Percentiles rank a stretch among this genome's conserved stretches.
These are phyloP conservation scores for Diaporthe longicolla DNA, from an alignment of 2,329 filamentous ascomycete species.

Conservation along the genomic window DNA sequence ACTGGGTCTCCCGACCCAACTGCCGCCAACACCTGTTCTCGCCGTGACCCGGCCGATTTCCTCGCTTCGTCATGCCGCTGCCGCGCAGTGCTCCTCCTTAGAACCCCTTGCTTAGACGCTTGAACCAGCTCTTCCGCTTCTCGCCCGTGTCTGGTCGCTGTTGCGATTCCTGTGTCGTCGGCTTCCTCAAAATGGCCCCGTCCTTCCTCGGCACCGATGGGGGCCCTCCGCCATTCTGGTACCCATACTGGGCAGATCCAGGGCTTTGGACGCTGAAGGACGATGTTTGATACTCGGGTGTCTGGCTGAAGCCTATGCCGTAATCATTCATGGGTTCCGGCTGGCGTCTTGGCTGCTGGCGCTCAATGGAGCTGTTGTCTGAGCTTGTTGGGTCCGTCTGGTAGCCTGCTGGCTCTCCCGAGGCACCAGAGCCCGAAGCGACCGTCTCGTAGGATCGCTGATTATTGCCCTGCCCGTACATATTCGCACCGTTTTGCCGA, in stretches of 20 bases:
- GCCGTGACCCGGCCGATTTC: neutral
- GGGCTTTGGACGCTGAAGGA: constrained; percentile 54
- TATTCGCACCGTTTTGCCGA: constrained; percentile 58
- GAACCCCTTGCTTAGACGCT: constrained; percentile 78
- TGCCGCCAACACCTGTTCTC: neutral
- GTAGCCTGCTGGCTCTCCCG: constrained; percentile 82
- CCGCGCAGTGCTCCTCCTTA: constrained; percentile 44
- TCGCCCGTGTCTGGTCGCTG: constrained; percentile 60
- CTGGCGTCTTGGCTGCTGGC: constrained; percentile 69
- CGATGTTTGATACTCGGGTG: constrained; percentile 58
- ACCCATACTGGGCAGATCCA: constrained; percentile 43
- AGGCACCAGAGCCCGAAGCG: constrained; percentile 80
- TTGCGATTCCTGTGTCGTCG: constrained; percentile 40
- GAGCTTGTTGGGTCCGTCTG: constrained; percentile 89
- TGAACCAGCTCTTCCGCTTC: constrained; percentile 93
- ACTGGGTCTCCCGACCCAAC: neutral
- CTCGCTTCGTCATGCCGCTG: neutral
- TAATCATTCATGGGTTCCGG: constrained; percentile 72
- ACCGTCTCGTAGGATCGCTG: constrained; percentile 91
- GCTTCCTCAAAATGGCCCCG: constrained; percentile 48
- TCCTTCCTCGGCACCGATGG: constrained; percentile 54
- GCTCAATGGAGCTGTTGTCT: constrained; percentile 92
- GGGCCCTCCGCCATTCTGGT: constrained; percentile 44
- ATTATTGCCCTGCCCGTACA: constrained; percentile 72
- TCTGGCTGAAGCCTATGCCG: constrained; percentile 70